A percentile compares a stretch with the other conserved stretches of the same genome.
These are phyloP conservation scores for Paragyromitra xinjiangensis DNA, from an alignment of 495 filamentous ascomycete species.

Conservation along the genomic window DNA sequence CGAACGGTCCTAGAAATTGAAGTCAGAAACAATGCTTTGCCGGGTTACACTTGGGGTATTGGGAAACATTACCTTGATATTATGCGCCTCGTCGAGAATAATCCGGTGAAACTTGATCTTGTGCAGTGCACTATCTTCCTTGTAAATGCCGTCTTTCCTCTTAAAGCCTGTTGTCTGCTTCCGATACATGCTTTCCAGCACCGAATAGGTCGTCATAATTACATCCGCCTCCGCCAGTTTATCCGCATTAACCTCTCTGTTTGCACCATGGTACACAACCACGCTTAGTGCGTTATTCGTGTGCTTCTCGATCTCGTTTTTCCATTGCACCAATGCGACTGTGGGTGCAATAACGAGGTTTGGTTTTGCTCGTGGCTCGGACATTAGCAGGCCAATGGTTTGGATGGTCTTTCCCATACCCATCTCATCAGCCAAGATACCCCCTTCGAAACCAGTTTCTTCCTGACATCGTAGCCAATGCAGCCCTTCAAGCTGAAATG, in stretches of 20 bases:
- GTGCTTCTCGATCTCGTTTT: conserved; percentile 89
- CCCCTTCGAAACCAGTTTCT: conserved; percentile 81
- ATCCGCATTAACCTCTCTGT: conserved; percentile 76
- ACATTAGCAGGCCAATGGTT: conserved; percentile 96
- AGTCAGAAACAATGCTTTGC: background rate
- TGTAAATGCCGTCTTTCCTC: conserved; percentile 76
- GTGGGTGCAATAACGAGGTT: conserved; percentile 92
- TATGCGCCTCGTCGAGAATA: conserved; percentile 95
- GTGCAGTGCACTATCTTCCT: conserved; percentile 88
- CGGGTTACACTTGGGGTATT: background rate
- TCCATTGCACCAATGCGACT: conserved; percentile 97
- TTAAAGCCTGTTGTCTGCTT: conserved; percentile 92
- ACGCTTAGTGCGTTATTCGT: conserved; percentile 89
- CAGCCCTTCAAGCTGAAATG: conserved; percentile 91
- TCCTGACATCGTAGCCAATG: conserved; percentile 95
- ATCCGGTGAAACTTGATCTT: conserved; percentile 86
- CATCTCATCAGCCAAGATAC: conserved; percentile 78
- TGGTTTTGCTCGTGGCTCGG: conserved; percentile 83
- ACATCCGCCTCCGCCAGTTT: conserved; percentile 85
- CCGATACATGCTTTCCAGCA: conserved; percentile 87
- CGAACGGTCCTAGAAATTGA: conserved; percentile 51
- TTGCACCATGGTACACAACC: conserved; percentile 86
- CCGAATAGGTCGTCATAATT: conserved; percentile 96
- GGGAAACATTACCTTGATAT: conserved; percentile 73
- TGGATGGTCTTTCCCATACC: conserved; percentile 96